These are phyloP conservation scores for Volvariella volvacea DNA, from an alignment of 1,284 basidiomycete genomes.

Conservation along the genomic window DNA sequence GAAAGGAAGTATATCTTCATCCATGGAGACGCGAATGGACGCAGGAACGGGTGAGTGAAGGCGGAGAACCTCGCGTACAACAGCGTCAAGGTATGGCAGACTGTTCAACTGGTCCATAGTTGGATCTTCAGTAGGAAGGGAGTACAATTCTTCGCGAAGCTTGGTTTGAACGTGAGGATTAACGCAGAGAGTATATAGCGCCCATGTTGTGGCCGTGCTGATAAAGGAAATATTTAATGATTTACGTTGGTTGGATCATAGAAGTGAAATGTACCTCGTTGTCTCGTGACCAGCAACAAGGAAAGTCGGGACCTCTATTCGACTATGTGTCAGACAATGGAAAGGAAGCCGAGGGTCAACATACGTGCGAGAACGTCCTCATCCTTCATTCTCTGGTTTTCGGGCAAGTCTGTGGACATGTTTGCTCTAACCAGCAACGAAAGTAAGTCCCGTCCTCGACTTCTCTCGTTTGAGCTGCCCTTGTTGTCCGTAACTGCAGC, in stretches of 20 bases:
- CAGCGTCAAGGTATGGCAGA: constrained; percentile 56
- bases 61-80: constrained; percentile 67
- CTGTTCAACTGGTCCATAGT: constrained; percentile 55
- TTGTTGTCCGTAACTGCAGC: constrained; percentile 19
- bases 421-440: constrained; percentile 58
- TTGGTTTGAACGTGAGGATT: constrained; percentile 52
- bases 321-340: background rate
- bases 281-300: constrained; percentile 76
- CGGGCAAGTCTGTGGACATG: constrained; percentile 49
- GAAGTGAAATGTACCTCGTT: constrained; percentile 36
- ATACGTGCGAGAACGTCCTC: constrained; percentile 70
- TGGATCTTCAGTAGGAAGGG: constrained; percentile 40
- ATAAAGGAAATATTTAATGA: background rate
- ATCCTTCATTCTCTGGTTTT: constrained; percentile 58
- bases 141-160: constrained; percentile 61
- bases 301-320: constrained; percentile 51
- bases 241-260: no score
- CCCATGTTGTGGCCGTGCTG: constrained; percentile 51
- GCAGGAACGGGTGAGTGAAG: constrained; percentile 55
- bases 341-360: constrained; percentile 20
- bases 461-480: constrained; percentile 19
- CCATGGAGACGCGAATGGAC: constrained; percentile 41
- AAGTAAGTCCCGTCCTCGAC: constrained; percentile 38
- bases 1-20: constrained; percentile 56
- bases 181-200: constrained; percentile 55